These are phyloP conservation scores for Dactylorhiza incarnata DNA, from an alignment of 106 monocot species.

Conservation along the genomic window DNA sequence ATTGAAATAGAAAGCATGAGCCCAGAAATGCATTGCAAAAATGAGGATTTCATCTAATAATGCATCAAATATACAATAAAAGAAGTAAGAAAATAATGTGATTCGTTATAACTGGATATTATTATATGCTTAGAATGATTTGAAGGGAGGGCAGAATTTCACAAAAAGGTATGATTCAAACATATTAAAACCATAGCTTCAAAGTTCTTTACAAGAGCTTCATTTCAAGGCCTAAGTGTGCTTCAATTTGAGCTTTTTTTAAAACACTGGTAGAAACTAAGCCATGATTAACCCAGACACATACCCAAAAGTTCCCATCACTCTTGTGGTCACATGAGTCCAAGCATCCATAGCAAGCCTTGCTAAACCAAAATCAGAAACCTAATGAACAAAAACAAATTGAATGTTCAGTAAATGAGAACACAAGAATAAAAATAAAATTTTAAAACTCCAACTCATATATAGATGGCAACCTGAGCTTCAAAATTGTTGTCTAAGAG, in stretches of 20 bases:
- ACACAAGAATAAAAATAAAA: background rate
- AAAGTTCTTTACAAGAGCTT: background rate
- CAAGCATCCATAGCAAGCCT: slow-evolving; percentile 60
- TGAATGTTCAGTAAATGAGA: background rate
- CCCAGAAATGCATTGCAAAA: background rate
- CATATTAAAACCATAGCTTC: background rate
- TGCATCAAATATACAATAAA: background rate
- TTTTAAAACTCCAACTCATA: background rate
- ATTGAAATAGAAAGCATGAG: background rate
- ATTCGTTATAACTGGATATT: background rate
- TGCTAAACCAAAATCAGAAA: slow-evolving; percentile 79
- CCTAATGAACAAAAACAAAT: slow-evolving; percentile 22
- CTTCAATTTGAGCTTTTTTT: background rate
- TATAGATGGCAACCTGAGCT: slow-evolving; percentile 52
- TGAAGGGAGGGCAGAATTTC: background rate
- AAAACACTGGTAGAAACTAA: background rate
- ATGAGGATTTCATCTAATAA: background rate
- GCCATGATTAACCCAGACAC: background rate
- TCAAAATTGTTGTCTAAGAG: slow-evolving; percentile 78
- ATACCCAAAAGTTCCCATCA: slow-evolving; percentile 86
- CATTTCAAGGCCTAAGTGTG: background rate
- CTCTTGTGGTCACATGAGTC: slow-evolving; percentile 72
- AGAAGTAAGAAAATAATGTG: too few species aligned
- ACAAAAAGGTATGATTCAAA: background rate
- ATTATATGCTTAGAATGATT: background rate